Base-by-base conservation (phyloP, 2,329 filamentous ascomycete species). In the Ophidiomyces ophidiicola region DNA sequence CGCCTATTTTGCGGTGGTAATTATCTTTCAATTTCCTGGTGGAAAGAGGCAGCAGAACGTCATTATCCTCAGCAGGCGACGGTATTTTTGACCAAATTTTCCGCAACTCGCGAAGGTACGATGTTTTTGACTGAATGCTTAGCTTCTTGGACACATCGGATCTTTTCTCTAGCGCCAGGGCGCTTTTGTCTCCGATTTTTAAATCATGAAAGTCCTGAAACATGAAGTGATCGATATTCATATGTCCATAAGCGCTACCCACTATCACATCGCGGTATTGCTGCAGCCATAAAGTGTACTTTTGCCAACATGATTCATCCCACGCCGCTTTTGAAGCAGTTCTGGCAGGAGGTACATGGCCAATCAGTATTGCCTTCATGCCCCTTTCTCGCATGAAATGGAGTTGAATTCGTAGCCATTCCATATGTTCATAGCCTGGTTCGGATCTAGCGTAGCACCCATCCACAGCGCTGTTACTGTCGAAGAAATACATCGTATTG, bases 291-390 rank as follows among this genome's bases (percentile, higher is more conserved):
- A 96, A 65, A 0, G 85, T 82, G 60, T 94, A 98, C 57, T 93
- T 94, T 58, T 94, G 88, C 87, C 88, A 98, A 63, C 90, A 98
- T 0, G 82, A 86, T 67, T 96, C 88, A 49, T 94, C 86, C 90
- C 90, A 98, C 45, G 76, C 78, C 53, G 76, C 74, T 67, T 96
- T 96, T 61, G 77, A 80, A 24, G 76, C 71, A 1, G 87, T 90
- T 45, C 87, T 72, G 1, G 87, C 88, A 0, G 90, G 90, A 1
- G 90, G 87, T 3, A 98, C 86, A 59, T 98, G 90, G 2, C 90
- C 88, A 51, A 83, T 92, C 38, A 98, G 63, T 37, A 98, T 94
- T 10, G 82, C 90, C 63, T 96, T 96, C 78, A 94, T 85, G 30
- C 82, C 80, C 37, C 84, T 76, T 20, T 80, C 69, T 36, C 90